Conservation (phyloP, 495 filamentous ascomycete species). For the Penicillium turbatum region DNA sequence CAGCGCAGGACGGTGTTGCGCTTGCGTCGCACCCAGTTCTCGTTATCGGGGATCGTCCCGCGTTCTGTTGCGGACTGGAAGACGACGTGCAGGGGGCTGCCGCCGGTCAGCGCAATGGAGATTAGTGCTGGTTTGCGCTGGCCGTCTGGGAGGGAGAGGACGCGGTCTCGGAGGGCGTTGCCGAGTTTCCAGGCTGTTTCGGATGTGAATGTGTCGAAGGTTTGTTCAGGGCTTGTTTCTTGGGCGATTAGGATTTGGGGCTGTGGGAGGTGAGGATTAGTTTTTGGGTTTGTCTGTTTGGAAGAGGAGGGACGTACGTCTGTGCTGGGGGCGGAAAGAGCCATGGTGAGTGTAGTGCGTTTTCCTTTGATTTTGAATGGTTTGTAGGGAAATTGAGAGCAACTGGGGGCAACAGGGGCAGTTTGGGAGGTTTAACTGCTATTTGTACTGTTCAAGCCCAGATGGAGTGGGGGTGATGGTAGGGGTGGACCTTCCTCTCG, state of each 20-base stretch:
- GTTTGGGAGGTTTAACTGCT: not conserved
- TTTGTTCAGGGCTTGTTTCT: constrained; percentile 47
- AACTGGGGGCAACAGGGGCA: not conserved
- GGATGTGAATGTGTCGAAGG: constrained; percentile 60
- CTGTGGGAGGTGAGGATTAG: constrained; percentile 25
- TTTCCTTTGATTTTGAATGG: not conserved
- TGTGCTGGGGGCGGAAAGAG: constrained; percentile 35
- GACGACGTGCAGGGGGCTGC: constrained; percentile 45
- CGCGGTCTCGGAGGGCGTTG: constrained; percentile 55
- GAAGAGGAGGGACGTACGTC: constrained; percentile 26
- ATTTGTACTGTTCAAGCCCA: not conserved
- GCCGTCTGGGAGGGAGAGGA: constrained; percentile 47
- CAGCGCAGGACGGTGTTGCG: constrained; percentile 66
- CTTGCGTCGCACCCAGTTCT: constrained; percentile 59
- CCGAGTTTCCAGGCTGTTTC: constrained; percentile 65
- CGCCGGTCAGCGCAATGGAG: constrained; percentile 56
- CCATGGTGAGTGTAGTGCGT: constrained; percentile 16
- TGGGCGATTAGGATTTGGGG: constrained; percentile 45
- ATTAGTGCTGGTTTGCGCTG: constrained; percentile 55
- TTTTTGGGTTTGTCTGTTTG: not conserved
- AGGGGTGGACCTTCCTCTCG: constrained; percentile 18
- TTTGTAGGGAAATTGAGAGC: not conserved
- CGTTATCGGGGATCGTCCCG: constrained; percentile 60
- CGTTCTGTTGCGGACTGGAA: constrained; percentile 56
- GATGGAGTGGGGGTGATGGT: not conserved